These are phyloP conservation scores for Jacaranda mimosifolia DNA, from an alignment of 257 asterid species.

Conservation along the genomic window DNA sequence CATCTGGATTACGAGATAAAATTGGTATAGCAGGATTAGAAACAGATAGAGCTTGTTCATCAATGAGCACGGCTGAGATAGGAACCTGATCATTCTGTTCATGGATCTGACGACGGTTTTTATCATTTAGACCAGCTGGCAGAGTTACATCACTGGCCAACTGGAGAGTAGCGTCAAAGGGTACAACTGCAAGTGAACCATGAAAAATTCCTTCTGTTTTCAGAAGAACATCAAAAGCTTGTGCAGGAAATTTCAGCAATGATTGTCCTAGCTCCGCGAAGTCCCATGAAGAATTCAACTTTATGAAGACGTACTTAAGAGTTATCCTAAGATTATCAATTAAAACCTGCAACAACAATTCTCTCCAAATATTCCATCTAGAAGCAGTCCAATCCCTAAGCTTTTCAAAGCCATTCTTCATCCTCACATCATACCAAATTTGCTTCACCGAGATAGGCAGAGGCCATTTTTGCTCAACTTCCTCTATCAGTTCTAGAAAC, in stretches of 20 bases:
- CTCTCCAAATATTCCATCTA: slow-evolving; percentile 55
- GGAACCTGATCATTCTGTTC: slow-evolving; percentile 28
- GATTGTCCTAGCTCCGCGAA: slow-evolving; percentile 44
- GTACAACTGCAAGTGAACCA: slow-evolving; percentile 44
- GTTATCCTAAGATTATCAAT: slow-evolving; percentile 52
- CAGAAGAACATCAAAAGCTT: slow-evolving; percentile 37
- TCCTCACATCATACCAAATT: slow-evolving; percentile 85
- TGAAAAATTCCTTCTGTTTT: slow-evolving; percentile 42
- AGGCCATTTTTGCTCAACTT: slow-evolving; percentile 56
- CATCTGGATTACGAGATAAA: slow-evolving; percentile 37
- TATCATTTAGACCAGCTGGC: slow-evolving; percentile 30
- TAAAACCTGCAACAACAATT: slow-evolving; percentile 59
- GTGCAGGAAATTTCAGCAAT: slow-evolving; percentile 44
- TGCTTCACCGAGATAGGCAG: slow-evolving; percentile 76
- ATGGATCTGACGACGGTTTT: slow-evolving; percentile 31
- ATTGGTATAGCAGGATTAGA: slow-evolving; percentile 35
- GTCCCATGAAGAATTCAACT: slow-evolving; percentile 49
- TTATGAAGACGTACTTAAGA: slow-evolving; percentile 45
- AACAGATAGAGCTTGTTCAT: slow-evolving; percentile 36
- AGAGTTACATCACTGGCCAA: slow-evolving; percentile 35
- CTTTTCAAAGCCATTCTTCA: slow-evolving; percentile 48
- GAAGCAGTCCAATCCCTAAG: slow-evolving; percentile 75
- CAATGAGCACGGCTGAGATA: slow-evolving; percentile 32
- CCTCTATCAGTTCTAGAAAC: slow-evolving; percentile 75
- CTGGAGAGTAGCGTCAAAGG: slow-evolving; percentile 46